phyloP scores from a whole-genome alignment of 2,329 filamentous ascomycete genomes.

The Colletotrichum cordylinicola region DNA sequence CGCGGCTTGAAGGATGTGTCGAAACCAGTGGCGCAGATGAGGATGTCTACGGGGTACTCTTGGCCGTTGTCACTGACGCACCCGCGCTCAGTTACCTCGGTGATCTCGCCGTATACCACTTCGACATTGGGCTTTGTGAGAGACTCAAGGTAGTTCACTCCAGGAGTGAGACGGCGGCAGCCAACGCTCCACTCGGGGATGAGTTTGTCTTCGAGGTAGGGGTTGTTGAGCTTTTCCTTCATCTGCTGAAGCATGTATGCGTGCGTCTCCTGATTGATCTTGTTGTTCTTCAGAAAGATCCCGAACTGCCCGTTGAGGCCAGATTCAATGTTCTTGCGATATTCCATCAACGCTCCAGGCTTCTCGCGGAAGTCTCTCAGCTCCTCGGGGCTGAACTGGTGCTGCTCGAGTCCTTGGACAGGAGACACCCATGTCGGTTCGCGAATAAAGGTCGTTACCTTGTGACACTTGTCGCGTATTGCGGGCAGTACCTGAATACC shows the following conservation, averaged over 20 bases:
- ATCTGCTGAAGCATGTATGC: constrained; percentile 44
- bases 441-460: constrained; percentile 55
- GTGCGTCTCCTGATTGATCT: constrained; percentile 43
- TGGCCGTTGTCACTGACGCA: constrained; percentile 31
- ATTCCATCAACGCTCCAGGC: constrained; percentile 40
- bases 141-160: constrained; percentile 30
- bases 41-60: constrained; percentile 28
- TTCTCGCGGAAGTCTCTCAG: constrained; percentile 43
- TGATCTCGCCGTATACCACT: constrained; percentile 42
- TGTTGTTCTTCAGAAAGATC: constrained; percentile 48
- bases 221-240: constrained; percentile 39
- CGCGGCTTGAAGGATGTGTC: constrained; percentile 31
- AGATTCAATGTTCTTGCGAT: constrained; percentile 49
- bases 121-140: constrained; percentile 26
- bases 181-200: constrained; percentile 26
- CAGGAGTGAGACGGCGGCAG: constrained; percentile 28
- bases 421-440: constrained; percentile 57
- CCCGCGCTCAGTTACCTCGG: constrained; percentile 30
- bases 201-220: constrained; percentile 26
- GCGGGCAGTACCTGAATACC: constrained; percentile 53
- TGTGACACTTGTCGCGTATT: constrained; percentile 47
- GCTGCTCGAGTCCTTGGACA: constrained; percentile 44
- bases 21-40: constrained; percentile 31
- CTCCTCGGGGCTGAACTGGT: constrained; percentile 46
- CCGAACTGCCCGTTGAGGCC: constrained; percentile 52